Evolutionary conservation across 768 basidiomycete genomes (phyloP).

Genomic region (Dendrothele bispora): DNA sequence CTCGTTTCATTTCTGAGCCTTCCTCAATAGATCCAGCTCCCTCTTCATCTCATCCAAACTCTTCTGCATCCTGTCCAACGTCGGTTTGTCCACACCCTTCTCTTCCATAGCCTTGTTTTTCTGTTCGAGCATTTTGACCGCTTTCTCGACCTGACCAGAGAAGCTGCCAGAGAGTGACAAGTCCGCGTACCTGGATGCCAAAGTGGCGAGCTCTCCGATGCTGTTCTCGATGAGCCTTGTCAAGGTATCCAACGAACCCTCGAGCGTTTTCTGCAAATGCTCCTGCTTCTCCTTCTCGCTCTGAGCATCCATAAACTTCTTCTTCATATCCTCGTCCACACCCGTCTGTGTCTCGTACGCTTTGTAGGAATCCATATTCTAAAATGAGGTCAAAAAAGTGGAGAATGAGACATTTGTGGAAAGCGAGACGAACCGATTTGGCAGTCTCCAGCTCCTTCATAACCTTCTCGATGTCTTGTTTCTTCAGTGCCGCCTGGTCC

Average conservation of each 20-base stretch:
- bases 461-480: slow-evolving; percentile 9
- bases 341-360: slow-evolving; percentile 7
- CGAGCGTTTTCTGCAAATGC: not conserved
- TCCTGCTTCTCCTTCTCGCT: slow-evolving; percentile 6
- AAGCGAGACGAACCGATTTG: slow-evolving; percentile 4
- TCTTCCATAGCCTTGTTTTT: too few species aligned
- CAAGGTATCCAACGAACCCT: slow-evolving; percentile 3
- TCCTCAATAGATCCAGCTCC: too few species aligned
- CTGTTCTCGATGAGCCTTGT: not conserved
- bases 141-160: too few species aligned
- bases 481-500: slow-evolving; percentile 11
- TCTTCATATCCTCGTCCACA: slow-evolving; percentile 14
- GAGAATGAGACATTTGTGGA: not conserved
- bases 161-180: slow-evolving; percentile 17
- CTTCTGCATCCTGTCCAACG: too few species aligned
- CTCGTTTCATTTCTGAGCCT: too few species aligned
- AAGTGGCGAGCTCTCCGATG: slow-evolving; percentile 1
- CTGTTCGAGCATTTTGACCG: too few species aligned
- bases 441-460: not conserved
- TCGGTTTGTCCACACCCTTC: too few species aligned
- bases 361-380: slow-evolving; percentile 8
- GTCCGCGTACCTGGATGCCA: slow-evolving; percentile 7
- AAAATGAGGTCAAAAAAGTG: not conserved
- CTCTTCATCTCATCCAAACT: too few species aligned
- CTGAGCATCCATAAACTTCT: slow-evolving; percentile 10